Evolutionary conservation across 2,329 filamentous ascomycete species (phyloP), one percentile per base, ranked within the genome.

Genomic region (Xylariales sp.): DNA sequence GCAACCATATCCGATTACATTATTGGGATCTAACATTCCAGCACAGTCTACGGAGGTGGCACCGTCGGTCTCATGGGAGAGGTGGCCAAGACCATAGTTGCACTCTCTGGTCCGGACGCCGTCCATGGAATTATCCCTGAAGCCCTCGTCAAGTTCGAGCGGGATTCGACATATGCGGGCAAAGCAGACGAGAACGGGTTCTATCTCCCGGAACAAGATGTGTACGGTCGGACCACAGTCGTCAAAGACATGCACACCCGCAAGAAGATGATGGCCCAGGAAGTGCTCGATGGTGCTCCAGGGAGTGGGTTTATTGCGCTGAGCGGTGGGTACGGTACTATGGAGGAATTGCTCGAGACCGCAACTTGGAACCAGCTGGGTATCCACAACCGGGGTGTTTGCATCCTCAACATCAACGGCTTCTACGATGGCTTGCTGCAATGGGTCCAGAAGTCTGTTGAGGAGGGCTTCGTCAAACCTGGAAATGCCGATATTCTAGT

Each of bases 61-160:
- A 97, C 91, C 3, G 81, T 88, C 25, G 93, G 93, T 8, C 76
- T 98, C 31, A 98, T 98, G 93, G 93, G 93, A 56, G 89, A 96
- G 59, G 65, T 97, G 10, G 88, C 93, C 31, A 84, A 83, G 53
- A 90, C 88, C 0, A 81, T 98, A 19, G 88, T 94, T 49, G 74
- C 84, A 0, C 78, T 96, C 45, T 81, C 83, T 5, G 91, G 93
- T 3, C 88, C 90, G 0, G 62, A 81, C 35, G 67, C 84, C 11
- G 93, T 97, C 13, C 91, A 96, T 66, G 93, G 93, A 56, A 86
- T 98, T 59, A 96, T 98, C 54, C 93, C 93, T 5, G 77, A 83
- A 36, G 85, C 91, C 0, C 77, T 98, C 5, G 80, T 96, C 30
- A 76, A 77, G 49, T 84, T 83, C 60, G 90, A 96, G 66, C 83